Evolutionary conservation across 2,329 filamentous ascomycete species (phyloP).

Genomic region (Monilinia polystroma): DNA sequence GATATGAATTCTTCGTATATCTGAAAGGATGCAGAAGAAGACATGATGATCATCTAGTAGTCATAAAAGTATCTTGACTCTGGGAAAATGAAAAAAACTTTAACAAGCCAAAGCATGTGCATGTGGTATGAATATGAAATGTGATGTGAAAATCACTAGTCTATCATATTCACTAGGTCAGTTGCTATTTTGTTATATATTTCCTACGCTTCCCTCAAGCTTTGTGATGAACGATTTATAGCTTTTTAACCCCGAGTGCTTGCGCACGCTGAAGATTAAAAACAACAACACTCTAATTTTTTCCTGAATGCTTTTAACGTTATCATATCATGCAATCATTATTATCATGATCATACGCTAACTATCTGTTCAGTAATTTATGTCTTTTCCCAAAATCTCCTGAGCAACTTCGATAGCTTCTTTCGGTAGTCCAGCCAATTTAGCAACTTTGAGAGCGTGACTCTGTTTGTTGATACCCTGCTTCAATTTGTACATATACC

Average conservation of each 20-base stretch:
- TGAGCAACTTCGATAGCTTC: slow-evolving; percentile 66
- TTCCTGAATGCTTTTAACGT: slow-evolving; percentile 40
- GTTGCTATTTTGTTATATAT: slow-evolving; percentile 27
- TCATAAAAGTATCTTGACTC: slow-evolving; percentile 34
- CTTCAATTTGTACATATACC: slow-evolving; percentile 80
- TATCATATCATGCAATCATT: slow-evolving; percentile 48
- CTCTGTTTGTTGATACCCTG: slow-evolving; percentile 81
- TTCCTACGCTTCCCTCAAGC: slow-evolving; percentile 24
- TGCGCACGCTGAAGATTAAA: slow-evolving; percentile 42
- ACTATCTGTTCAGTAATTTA: slow-evolving; percentile 53
- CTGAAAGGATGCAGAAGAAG: slow-evolving; percentile 27
- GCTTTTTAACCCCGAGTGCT: slow-evolving; percentile 45
- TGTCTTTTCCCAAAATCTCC: slow-evolving; percentile 33
- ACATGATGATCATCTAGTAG: slow-evolving; percentile 32
- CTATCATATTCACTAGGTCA: slow-evolving; percentile 30
- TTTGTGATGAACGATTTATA: slow-evolving; percentile 42
- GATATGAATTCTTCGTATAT: slow-evolving; percentile 30
- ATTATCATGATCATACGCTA: slow-evolving; percentile 43
- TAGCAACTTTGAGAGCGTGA: slow-evolving; percentile 93
- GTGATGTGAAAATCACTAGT: slow-evolving; percentile 23
- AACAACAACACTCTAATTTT: slow-evolving; percentile 46
- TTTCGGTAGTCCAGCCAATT: slow-evolving; percentile 77
- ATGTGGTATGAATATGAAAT: slow-evolving; percentile 22
- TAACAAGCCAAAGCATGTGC: slow-evolving; percentile 25
- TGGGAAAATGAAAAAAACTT: slow-evolving; percentile 31